These are phyloP conservation scores for Diatrype stigma DNA, from an alignment of 2,329 filamentous ascomycete genomes.

Conservation along the genomic window DNA sequence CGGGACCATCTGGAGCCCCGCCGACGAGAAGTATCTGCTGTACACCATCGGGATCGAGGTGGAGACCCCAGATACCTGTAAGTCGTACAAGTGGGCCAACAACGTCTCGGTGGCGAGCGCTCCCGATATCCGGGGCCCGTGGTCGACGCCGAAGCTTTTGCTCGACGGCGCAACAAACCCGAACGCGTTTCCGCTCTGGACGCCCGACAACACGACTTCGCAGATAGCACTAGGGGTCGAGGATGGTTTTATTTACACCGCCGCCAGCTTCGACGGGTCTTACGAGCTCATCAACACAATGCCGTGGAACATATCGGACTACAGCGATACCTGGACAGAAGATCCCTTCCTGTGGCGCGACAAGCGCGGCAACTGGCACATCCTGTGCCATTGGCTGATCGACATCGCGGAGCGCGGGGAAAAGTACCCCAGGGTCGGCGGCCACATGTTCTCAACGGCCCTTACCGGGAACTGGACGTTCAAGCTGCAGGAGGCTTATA, in stretches of 20 bases:
- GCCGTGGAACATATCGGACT: constrained; percentile 21
- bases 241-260: constrained; percentile 31
- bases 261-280: constrained; percentile 20
- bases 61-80: constrained; percentile 16
- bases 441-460: constrained; percentile 17
- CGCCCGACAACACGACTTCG: constrained; percentile 17
- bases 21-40: constrained; percentile 39
- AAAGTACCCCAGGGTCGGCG: constrained; percentile 23
- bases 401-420: constrained; percentile 18
- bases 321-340: constrained; percentile 21
- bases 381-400: constrained; percentile 23
- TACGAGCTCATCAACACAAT: constrained; percentile 21
- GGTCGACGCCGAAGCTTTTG: constrained; percentile 10
- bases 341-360: constrained; percentile 28
- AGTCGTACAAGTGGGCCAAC: constrained; percentile 23
- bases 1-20: constrained; percentile 38
- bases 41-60: constrained; percentile 39
- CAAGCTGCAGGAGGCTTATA: constrained; percentile 16
- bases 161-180: constrained; percentile 37
- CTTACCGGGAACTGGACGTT: constrained; percentile 21
- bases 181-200: constrained; percentile 34
- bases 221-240: constrained; percentile 31
- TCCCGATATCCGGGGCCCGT: constrained; percentile 17
- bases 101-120: constrained; percentile 29
- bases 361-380: constrained; percentile 24